Evolutionary conservation across 2,329 filamentous ascomycete species (phyloP).

Genomic region (Aspergillus sp.): DNA sequence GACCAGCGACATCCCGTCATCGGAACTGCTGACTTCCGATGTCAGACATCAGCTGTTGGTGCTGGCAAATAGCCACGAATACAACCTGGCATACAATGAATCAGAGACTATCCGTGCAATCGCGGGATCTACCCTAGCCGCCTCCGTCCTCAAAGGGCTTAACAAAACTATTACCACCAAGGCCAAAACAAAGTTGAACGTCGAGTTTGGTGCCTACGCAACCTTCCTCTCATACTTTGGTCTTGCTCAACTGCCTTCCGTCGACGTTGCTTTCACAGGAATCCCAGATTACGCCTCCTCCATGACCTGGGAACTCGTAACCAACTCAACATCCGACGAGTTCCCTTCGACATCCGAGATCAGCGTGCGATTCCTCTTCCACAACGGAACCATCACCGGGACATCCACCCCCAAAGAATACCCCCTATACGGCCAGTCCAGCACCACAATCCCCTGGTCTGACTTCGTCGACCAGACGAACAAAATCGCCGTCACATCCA

Average conservation of each 20-base stretch:
- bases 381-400: conserved; percentile 54
- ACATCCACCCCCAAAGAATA: conserved; percentile 47
- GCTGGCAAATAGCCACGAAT: conserved; percentile 79
- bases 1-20: conserved; percentile 52
- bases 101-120: conserved; percentile 44
- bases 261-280: conserved; percentile 62
- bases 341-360: conserved; percentile 48
- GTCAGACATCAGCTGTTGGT: conserved; percentile 60
- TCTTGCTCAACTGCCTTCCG: conserved; percentile 47
- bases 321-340: conserved; percentile 36
- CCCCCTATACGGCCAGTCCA: conserved; percentile 56
- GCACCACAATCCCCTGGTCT: conserved; percentile 59
- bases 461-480: conserved; percentile 62
- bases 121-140: conserved; percentile 60
- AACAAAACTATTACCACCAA: conserved; percentile 35
- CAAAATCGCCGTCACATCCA: conserved; percentile 63
- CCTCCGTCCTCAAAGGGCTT: conserved; percentile 52
- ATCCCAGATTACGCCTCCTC: conserved; percentile 79
- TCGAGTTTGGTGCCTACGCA: conserved; percentile 60
- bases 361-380: conserved; percentile 58
- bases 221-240: conserved; percentile 60
- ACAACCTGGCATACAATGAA: conserved; percentile 74
- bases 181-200: conserved; percentile 37
- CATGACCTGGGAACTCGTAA: conserved; percentile 72
- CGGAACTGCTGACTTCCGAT: conserved; percentile 55